These are phyloP conservation scores for Trichosanthes cucumerina DNA, from an alignment of 306 rosid genomes.

Conservation along the genomic window DNA sequence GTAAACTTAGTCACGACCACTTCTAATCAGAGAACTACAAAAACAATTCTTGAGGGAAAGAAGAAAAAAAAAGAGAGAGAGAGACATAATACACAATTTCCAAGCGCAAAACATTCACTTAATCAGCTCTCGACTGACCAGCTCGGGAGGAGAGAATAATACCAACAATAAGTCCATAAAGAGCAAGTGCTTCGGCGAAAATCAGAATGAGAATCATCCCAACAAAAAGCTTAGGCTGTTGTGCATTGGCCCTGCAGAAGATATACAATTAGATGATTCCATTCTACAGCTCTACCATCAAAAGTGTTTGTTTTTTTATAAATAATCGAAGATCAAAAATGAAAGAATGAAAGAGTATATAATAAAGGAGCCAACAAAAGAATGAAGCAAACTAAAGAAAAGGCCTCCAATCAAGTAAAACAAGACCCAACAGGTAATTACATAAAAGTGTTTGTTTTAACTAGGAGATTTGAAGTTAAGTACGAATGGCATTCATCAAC, in stretches of 20 bases:
- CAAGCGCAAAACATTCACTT: slow-evolving; percentile 6
- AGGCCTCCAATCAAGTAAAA: no score
- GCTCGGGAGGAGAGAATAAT: slow-evolving; percentile 57
- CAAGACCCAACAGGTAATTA: neutral
- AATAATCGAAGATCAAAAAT: no score
- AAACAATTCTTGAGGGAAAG: neutral
- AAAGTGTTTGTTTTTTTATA: neutral
- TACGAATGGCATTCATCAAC: neutral
- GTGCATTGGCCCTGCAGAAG: slow-evolving; percentile 45
- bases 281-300: neutral
- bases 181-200: slow-evolving; percentile 52
- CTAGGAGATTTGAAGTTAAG: neutral
- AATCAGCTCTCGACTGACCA: slow-evolving; percentile 54
- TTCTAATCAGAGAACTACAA: slow-evolving; percentile 5
- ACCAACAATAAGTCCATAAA: slow-evolving; percentile 51
- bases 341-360: no score
- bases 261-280: neutral
- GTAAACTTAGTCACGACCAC: neutral
- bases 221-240: slow-evolving; percentile 53
- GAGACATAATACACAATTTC: neutral
- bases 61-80: neutral
- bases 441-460: neutral
- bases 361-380: no score
- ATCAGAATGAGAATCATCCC: slow-evolving; percentile 57
- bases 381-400: no score